Conservation (phyloP, 768 basidiomycete species). For the Boletus sensibilis region DNA sequence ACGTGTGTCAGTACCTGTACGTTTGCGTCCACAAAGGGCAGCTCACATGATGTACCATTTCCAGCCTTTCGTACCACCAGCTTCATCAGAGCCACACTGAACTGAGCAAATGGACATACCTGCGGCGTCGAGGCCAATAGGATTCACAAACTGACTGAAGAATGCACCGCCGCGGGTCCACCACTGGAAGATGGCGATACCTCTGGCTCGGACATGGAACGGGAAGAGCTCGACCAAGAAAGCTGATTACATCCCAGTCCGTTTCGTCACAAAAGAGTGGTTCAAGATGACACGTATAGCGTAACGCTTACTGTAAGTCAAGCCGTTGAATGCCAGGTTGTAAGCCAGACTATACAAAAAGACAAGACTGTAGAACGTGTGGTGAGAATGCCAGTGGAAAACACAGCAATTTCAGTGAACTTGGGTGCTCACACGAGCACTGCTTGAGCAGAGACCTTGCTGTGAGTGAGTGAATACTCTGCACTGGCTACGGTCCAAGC, state of each 20-base stretch:
- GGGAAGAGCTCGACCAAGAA: conserved; percentile 67
- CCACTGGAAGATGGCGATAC: conserved; percentile 60
- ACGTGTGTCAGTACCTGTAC: not conserved
- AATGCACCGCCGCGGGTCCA: conserved; percentile 41
- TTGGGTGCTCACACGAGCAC: conserved; percentile 8
- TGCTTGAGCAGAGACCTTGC: not conserved
- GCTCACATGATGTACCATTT: conserved; percentile 13
- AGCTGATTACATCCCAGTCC: conserved; percentile 33
- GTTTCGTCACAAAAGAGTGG: not conserved
- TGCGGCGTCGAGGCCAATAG: conserved; percentile 6
- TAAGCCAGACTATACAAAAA: conserved; percentile 19
- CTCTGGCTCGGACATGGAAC: conserved; percentile 57
- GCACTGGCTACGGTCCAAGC: conserved; percentile 22
- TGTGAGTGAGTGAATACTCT: conserved; percentile 16
- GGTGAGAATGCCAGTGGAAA: not conserved
- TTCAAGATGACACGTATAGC: not conserved
- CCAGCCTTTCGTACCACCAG: conserved; percentile 4
- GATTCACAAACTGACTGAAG: conserved; percentile 5
- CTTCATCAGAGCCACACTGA: not conserved
- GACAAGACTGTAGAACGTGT: conserved; percentile 8
- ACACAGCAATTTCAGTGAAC: not conserved
- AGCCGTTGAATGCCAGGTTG: conserved; percentile 7
- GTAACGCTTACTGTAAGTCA: conserved; percentile 8
- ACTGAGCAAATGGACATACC: not conserved
- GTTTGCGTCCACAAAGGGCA: too few species aligned